Evolutionary conservation across 139 green algal genomes (phyloP).

Genomic region (Pleodorina starrii): DNA sequence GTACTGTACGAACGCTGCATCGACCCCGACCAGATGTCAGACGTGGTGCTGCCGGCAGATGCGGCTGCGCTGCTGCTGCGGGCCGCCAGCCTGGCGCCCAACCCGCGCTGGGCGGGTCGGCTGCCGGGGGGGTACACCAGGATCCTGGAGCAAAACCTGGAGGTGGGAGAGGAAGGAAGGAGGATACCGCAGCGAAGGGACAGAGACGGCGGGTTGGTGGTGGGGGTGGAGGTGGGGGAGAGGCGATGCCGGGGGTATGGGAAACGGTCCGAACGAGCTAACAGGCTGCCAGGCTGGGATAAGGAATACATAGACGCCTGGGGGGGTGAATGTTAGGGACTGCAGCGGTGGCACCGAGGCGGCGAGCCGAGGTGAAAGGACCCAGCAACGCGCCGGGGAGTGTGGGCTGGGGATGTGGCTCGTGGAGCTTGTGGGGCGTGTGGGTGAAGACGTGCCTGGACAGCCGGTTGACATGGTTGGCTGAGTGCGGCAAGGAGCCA

Average conservation of each 20-base stretch:
- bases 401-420: not conserved
- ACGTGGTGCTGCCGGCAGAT: constrained; percentile 25
- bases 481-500: no score
- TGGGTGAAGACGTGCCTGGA: no score
- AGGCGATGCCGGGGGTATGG: not conserved
- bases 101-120: not conserved
- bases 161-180: not conserved
- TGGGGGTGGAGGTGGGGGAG: not conserved
- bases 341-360: no score
- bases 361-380: no score
- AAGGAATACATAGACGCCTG: not conserved
- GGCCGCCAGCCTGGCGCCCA: not conserved
- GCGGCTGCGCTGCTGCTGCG: constrained; percentile 34
- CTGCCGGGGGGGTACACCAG: not conserved
- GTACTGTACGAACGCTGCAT: constrained; percentile 34
- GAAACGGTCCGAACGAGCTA: not conserved
- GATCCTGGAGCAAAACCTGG: not conserved
- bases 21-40: not conserved
- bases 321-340: no score
- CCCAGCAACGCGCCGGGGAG: no score
- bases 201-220: not conserved
- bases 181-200: not conserved
- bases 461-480: not conserved
- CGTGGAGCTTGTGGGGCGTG: not conserved
- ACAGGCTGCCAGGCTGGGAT: not conserved